Evolutionary conservation across 805 yeast species (phyloP).

Genomic region (Candida michaelii): DNA sequence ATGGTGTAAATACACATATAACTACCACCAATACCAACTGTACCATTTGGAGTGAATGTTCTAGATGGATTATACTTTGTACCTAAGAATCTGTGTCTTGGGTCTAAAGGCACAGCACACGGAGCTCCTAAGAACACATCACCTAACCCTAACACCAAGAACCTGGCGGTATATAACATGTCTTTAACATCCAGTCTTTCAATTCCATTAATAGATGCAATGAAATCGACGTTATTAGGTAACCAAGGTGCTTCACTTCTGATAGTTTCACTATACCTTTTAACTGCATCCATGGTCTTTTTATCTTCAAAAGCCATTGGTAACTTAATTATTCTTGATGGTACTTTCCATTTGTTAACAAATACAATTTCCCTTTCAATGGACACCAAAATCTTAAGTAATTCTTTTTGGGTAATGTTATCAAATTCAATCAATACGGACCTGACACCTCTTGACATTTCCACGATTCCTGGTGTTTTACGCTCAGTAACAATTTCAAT

Average conservation of each 20-base stretch:
- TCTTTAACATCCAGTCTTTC: conserved; percentile 73
- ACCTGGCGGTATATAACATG: conserved; percentile 85
- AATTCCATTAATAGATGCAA: conserved; percentile 84
- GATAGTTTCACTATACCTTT: conserved; percentile 90
- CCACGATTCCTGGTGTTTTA: conserved; percentile 77
- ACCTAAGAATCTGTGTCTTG: conserved; percentile 89
- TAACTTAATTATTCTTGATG: conserved; percentile 75
- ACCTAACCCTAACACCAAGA: conserved; percentile 91
- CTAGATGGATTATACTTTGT: conserved; percentile 95
- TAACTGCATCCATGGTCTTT: conserved; percentile 84
- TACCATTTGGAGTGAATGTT: conserved; percentile 94
- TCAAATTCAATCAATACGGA: conserved; percentile 88
- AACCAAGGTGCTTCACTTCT: conserved; percentile 95
- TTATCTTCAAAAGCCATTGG: conserved; percentile 98
- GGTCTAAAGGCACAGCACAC: conserved; percentile 97
- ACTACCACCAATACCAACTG: conserved; percentile 98
- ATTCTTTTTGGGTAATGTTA: conserved; percentile 56
- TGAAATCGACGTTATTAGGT: conserved; percentile 95
- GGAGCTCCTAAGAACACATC: conserved; percentile 98
- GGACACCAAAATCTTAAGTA: conserved; percentile 65
- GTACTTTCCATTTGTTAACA: conserved; percentile 81
- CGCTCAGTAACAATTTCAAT: conserved; percentile 67
- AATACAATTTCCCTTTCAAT: conserved; percentile 74
- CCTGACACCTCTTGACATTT: conserved; percentile 97
- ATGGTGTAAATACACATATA: conserved; percentile 98